Conservation (phyloP, 305 asterid genomes). For the Salvia sclarea region DNA sequence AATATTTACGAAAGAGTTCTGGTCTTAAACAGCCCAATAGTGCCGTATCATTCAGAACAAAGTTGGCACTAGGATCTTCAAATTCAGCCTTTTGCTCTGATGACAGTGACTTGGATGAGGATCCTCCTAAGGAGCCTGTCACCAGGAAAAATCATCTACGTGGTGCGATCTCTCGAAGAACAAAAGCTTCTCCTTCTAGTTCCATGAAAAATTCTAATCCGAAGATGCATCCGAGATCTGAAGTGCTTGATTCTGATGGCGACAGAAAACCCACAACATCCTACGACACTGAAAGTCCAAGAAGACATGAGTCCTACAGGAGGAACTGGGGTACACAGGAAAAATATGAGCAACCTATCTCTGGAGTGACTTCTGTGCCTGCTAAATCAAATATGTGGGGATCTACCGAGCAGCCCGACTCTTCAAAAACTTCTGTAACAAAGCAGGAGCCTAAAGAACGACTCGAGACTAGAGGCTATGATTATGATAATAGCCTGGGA, state of each 20-base stretch:
- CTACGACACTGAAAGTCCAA: constrained; percentile 27
- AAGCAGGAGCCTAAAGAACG: constrained; percentile 34
- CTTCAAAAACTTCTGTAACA: constrained; percentile 23
- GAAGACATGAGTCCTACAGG: constrained; percentile 23
- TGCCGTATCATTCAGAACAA: constrained; percentile 29
- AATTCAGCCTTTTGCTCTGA: constrained; percentile 44
- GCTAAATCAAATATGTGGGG: constrained; percentile 40
- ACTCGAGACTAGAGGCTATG: constrained; percentile 33
- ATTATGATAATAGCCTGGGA: constrained; percentile 26
- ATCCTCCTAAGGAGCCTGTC: constrained; percentile 38
- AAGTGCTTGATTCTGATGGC: background rate
- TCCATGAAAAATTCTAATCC: constrained; percentile 32
- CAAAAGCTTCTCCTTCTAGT: constrained; percentile 48
- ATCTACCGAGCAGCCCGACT: constrained; percentile 30
- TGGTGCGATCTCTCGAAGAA: constrained; percentile 60
- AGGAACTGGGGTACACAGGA: constrained; percentile 33
- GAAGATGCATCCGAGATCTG: constrained; percentile 33
- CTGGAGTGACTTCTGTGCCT: constrained; percentile 36
- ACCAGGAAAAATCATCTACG: constrained; percentile 39
- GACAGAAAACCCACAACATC: constrained; percentile 34
- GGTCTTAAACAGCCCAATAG: constrained; percentile 27
- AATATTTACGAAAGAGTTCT: constrained; percentile 28
- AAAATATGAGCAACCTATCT: constrained; percentile 36
- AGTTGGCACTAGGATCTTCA: constrained; percentile 38
- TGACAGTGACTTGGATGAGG: constrained; percentile 61